A percentile compares a stretch with the other conserved stretches of the same genome.
phyloP scores from a whole-genome alignment of 2,329 filamentous ascomycete species.

The Penicillium verrucosum region DNA sequence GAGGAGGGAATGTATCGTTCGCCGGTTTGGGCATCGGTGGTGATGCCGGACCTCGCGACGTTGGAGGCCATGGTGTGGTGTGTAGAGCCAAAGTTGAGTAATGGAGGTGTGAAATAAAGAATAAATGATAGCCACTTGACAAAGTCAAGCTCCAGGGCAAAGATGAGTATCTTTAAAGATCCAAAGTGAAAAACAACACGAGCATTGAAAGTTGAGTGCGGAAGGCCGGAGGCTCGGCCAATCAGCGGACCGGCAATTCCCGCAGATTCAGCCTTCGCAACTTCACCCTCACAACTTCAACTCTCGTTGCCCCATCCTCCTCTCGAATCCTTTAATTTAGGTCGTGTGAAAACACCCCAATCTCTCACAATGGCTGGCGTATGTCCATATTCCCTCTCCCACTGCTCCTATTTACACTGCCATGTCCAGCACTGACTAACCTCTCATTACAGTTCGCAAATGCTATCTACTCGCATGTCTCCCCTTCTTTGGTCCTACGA shows the following conservation, averaged over 20 bases:
- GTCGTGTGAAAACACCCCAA: constrained; percentile 20
- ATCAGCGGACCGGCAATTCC: constrained; percentile 41
- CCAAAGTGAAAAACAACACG: constrained; percentile 10
- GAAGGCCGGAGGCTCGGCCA: constrained; percentile 33
- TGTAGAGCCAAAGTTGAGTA: no score
- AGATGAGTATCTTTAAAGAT: constrained; percentile 1
- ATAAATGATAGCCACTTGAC: not conserved
- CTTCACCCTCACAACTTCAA: constrained; percentile 30
- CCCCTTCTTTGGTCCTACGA: constrained; percentile 17
- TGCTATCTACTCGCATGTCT: constrained; percentile 60
- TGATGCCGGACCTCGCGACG: constrained; percentile 59
- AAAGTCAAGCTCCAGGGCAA: constrained; percentile 4
- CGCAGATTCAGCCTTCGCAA: constrained; percentile 34
- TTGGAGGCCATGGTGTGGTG: constrained; percentile 16
- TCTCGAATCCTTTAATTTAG: not conserved
- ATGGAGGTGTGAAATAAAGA: not conserved
- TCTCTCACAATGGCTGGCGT: constrained; percentile 55
- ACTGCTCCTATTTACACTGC: constrained; percentile 27
- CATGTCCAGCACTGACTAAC: constrained; percentile 31
- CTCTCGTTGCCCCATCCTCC: constrained; percentile 11
- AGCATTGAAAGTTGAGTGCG: constrained; percentile 11
- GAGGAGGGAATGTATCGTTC: constrained; percentile 88
- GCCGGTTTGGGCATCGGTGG: constrained; percentile 71
- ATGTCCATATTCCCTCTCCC: constrained; percentile 7
- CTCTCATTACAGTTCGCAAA: constrained; percentile 46